Base-by-base conservation (phyloP, 176 grass and related monocot genomes). In the Pontederia paniculata region DNA sequence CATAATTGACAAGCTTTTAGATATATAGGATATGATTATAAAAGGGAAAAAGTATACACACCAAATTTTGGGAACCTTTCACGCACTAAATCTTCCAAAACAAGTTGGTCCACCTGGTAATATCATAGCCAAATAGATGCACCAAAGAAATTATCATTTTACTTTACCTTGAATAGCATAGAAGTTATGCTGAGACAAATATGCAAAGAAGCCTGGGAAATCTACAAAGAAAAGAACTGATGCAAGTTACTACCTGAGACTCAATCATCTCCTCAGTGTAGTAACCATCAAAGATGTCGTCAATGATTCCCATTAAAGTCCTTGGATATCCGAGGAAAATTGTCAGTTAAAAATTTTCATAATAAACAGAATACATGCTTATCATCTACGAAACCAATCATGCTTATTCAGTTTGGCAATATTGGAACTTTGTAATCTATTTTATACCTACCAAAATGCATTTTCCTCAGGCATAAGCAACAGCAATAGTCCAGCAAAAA, bases 231-330 rank as follows among this genome's bases (percentile, higher is more conserved):
- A 19, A 58, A 57, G 21, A 70, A 62, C 58, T 43, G 21, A 21
- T 25, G 55, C 41, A 55, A 19, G 23, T 13, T 9, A 76, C 57
- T 75, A 93, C 94, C 87, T 98, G 83, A 72, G 80, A 98, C 74
- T 98, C 94, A 8, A 88, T 88, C 94, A 93, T 98, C 73, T 98
- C 94, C 80, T 98, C 94, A 58, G 94, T 81, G 70, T 89, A 98
- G 73, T 93, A 98, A 63, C 83, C 87, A 60, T 98, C 83, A 79
- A 98, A 98, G 71, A 88, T 91, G 58, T 98, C 94, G 60, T 98
- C 94, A 75, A 98, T 85, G 69, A 98, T 84, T 46, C 83, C 94
- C 47, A 77, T 88, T 80, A 98, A 82, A 73, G 87, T 74, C 94
- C 94, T 98, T 63, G 49, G 12, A 22, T 70, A 58, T 41, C 53